phyloP scores from a whole-genome alignment of 1,139 yeast species.

The Pichia cactophila region DNA sequence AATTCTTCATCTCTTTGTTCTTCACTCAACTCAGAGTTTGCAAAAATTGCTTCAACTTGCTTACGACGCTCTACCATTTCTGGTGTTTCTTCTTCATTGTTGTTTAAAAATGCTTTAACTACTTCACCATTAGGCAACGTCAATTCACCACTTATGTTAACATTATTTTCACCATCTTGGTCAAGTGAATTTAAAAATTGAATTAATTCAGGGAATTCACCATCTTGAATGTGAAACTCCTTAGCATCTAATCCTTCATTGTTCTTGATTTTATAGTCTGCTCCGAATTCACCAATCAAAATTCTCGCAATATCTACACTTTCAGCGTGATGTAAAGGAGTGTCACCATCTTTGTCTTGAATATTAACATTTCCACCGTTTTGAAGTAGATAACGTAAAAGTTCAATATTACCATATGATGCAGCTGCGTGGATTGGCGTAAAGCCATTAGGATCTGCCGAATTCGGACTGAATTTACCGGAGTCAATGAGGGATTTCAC shows the following conservation, averaged over 20 bases:
- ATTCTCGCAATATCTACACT: conserved; percentile 54
- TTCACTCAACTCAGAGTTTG: conserved; percentile 73
- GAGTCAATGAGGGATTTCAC: conserved; percentile 51
- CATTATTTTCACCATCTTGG: background rate
- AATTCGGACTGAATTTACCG: conserved; percentile 54
- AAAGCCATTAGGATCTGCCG: conserved; percentile 86
- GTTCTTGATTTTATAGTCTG: conserved; percentile 58
- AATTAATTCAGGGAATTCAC: conserved; percentile 73
- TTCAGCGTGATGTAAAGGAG: conserved; percentile 90
- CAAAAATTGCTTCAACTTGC: conserved; percentile 61
- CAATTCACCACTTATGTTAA: conserved; percentile 23
- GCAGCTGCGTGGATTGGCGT: conserved; percentile 97
- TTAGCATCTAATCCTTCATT: conserved; percentile 61
- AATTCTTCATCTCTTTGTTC: conserved; percentile 36
- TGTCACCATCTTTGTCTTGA: conserved; percentile 85
- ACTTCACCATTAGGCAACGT: conserved; percentile 39
- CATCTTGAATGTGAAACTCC: conserved; percentile 72
- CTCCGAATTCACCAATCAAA: conserved; percentile 59
- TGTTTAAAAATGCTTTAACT: conserved; percentile 45
- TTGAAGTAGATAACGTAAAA: conserved; percentile 49
- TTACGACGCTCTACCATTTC: conserved; percentile 38
- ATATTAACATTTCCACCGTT: conserved; percentile 75
- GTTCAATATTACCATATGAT: conserved; percentile 73
- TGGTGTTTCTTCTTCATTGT: conserved; percentile 17
- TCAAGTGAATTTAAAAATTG: conserved; percentile 39